Percentiles rank a stretch among this genome's conserved stretches.
These are phyloP conservation scores for Yamadazyma diddensiae DNA, from an alignment of 1,139 yeast genomes.

Conservation along the genomic window DNA sequence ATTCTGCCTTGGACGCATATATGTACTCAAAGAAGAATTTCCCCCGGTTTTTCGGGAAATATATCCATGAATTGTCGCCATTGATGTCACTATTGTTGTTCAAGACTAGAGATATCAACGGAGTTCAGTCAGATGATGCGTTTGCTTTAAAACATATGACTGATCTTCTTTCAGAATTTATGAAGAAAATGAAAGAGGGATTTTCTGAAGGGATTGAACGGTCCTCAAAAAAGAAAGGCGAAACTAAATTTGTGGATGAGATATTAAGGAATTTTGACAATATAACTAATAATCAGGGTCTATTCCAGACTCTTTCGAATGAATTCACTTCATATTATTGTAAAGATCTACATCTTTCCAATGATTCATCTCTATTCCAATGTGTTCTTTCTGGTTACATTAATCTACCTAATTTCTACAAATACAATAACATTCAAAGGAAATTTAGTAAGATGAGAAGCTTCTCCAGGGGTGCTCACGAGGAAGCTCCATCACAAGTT, in stretches of 20 bases:
- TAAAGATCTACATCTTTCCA: conserved; percentile 56
- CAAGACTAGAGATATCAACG: conserved; percentile 13
- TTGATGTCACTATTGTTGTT: conserved; percentile 50
- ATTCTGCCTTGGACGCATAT: conserved; percentile 44
- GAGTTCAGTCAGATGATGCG: conserved; percentile 15
- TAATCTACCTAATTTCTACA: conserved; percentile 70
- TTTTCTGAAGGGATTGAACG: conserved; percentile 19
- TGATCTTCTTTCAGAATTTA: conserved; percentile 21
- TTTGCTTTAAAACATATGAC: conserved; percentile 20
- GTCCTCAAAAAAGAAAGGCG: conserved; percentile 18
- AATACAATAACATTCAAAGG: conserved; percentile 51
- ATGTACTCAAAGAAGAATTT: conserved; percentile 55
- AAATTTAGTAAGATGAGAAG: conserved; percentile 25
- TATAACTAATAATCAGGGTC: conserved; percentile 28
- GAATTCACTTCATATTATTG: conserved; percentile 70
- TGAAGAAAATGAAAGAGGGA: conserved; percentile 23
- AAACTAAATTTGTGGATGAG: conserved; percentile 41
- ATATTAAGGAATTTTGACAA: conserved; percentile 36
- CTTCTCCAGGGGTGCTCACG: conserved; percentile 20
- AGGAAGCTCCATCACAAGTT: conserved; percentile 1
- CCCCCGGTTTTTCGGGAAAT: conserved; percentile 38
- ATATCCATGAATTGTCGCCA: conserved; percentile 48
- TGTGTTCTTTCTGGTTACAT: conserved; percentile 68
- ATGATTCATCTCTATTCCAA: conserved; percentile 69
- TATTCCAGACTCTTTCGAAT: conserved; percentile 38